Evolutionary conservation across 192 early-diverging fungal species (phyloP), one percentile per base, ranked within the genome.

Genomic region (Coemansia sp.): DNA sequence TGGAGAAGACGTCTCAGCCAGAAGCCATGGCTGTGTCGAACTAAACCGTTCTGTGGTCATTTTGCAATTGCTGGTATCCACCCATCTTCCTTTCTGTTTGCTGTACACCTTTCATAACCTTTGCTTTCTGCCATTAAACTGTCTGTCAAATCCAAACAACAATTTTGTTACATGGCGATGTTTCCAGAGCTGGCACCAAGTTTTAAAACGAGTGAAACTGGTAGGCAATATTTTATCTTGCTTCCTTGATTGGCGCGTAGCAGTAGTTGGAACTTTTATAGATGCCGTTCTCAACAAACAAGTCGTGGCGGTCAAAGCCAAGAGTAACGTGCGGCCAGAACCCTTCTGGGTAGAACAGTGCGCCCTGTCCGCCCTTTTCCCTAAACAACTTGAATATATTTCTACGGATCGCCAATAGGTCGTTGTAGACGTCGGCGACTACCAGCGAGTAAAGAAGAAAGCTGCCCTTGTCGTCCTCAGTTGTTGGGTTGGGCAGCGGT

Each of bases 181-280:
- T 36, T 36, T 36, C 34, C 34, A 36, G 1, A 4, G 38, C 13
- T 41, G 15, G 17, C 1, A 41, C 17, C 17, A 10, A 15, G 1
- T 41, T 41, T 41, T 13, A 17, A 13, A 41, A 13, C 13, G 38
- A 17, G 4, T 17, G 17, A 41, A 41, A 17, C 4, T 17, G 17
- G 13, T 41, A 17, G 13, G 4, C 11, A 64, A n/a, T n/a, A n/a
- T n/a, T 22, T 25, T 63, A 67, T 11, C 61, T 36, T 4, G 31
- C 48, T 2, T 40, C 1, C 15, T 42, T 70, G 47, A 87, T 69
- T n/a, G 68, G 74, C 34, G 84, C 81, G 50, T 85, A 84, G 68
- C 90, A 92, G 13, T 82, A 83, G 72, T 88, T 86, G 58, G 71
- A 67, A 40, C 86, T 84, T 67, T 92, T 92, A 72, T 79, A 91